These are phyloP conservation scores for Aspergillus egyptiacus DNA, from an alignment of 495 filamentous ascomycete species.

Conservation along the genomic window DNA sequence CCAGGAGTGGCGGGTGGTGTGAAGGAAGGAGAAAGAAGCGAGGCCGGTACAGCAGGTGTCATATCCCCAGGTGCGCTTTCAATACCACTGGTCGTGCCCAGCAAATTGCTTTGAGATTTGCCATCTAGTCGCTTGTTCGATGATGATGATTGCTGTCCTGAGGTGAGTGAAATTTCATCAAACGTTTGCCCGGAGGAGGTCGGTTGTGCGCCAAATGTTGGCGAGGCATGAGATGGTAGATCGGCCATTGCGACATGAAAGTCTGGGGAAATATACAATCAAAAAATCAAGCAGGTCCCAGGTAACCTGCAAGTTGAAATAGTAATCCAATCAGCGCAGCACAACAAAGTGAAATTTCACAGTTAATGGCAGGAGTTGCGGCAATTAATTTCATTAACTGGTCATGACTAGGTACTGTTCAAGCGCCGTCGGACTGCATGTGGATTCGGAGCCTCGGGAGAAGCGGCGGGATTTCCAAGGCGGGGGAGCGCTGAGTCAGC, in stretches of 20 bases:
- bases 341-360: background rate
- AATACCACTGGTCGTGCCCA: conserved; percentile 20
- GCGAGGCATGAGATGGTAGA: conserved; percentile 47
- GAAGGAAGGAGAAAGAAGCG: conserved; percentile 67
- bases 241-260: conserved; percentile 38
- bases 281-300: background rate
- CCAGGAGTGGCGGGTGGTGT: conserved; percentile 72
- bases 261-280: conserved; percentile 1
- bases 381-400: background rate
- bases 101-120: conserved; percentile 13
- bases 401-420: background rate
- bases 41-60: conserved; percentile 42
- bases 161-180: conserved; percentile 22
- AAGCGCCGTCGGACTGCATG: conserved; percentile 11
- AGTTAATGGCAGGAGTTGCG: background rate
- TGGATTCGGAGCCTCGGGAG: conserved; percentile 17
- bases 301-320: too few relatives aligned
- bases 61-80: conserved; percentile 20
- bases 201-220: conserved; percentile 43
- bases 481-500: conserved; percentile 18
- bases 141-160: conserved; percentile 9
- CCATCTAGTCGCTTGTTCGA: conserved; percentile 14
- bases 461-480: conserved; percentile 14
- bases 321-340: too few relatives aligned
- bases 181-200: conserved; percentile 24